Conservation (phyloP, 805 yeast genomes). For the Candida dajiaensis region DNA sequence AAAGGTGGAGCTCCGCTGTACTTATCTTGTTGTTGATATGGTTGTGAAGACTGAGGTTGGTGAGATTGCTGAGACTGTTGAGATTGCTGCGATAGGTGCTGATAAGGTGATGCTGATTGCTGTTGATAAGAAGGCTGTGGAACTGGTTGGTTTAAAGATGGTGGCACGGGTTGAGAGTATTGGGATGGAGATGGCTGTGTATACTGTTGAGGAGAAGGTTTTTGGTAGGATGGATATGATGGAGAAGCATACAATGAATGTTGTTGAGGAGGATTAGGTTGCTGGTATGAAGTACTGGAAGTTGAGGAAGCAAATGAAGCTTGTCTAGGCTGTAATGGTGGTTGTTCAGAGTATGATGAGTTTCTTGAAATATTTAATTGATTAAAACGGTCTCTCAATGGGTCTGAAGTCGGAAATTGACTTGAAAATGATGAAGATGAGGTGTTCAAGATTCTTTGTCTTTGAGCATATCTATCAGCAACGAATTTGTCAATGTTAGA, state of each 20-base stretch:
- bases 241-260: neutral
- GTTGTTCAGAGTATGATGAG: slow-evolving; percentile 9
- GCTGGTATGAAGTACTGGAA: slow-evolving; percentile 2
- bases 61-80: slow-evolving; percentile 1
- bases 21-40: slow-evolving; percentile 1
- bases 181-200: slow-evolving; percentile 10
- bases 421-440: slow-evolving; percentile 5
- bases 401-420: slow-evolving; percentile 2
- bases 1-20: slow-evolving; percentile 12
- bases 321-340: slow-evolving; percentile 6
- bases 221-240: slow-evolving; percentile 13
- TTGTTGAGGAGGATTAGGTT: slow-evolving; percentile 5
- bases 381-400: slow-evolving; percentile 17
- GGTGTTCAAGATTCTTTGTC: slow-evolving; percentile 13
- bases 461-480: slow-evolving; percentile 20
- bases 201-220: slow-evolving; percentile 2
- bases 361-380: slow-evolving; percentile 15
- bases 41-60: slow-evolving; percentile 6
- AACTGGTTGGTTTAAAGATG: neutral
- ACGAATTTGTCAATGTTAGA: slow-evolving; percentile 19
- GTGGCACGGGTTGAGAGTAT: slow-evolving; percentile 3
- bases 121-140: slow-evolving; percentile 3
- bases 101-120: neutral
- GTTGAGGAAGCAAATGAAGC: slow-evolving; percentile 8
- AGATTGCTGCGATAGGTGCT: slow-evolving; percentile 1